A percentile compares a stretch with the other conserved stretches of the same genome.
Evolutionary conservation across 1,284 basidiomycete species (phyloP).

Genomic region (Sporisorium exsertum): DNA sequence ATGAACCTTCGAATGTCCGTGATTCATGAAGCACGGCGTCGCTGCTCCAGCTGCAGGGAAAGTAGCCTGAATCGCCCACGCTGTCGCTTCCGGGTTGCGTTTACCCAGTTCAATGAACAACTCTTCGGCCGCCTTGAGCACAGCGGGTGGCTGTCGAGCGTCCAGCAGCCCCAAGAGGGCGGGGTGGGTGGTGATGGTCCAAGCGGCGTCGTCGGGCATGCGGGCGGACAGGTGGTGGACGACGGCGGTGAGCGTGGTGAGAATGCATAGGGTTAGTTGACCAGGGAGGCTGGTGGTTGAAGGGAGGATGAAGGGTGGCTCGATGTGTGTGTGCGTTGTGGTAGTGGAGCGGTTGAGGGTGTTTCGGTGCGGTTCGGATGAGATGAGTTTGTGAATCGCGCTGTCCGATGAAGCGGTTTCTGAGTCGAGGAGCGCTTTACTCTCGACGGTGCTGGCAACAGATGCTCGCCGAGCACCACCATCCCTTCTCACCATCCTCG

Average conservation of each 20-base stretch:
- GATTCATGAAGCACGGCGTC: constrained; percentile 32
- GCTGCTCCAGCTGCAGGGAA: constrained; percentile 5
- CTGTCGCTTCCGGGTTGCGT: constrained; percentile 25
- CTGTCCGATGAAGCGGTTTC: background rate
- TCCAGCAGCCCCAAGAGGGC: constrained; percentile 24
- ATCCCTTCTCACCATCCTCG: constrained; percentile 1
- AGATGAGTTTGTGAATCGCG: constrained; percentile 6
- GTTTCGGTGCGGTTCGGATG: background rate
- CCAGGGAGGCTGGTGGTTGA: constrained; percentile 21
- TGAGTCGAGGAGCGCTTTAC: constrained; percentile 2
- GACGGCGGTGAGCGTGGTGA: constrained; percentile 22
- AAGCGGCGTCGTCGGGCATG: constrained; percentile 34
- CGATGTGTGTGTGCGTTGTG: constrained; percentile 5
- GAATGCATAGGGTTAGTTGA: constrained; percentile 32
- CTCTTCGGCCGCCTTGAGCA: constrained; percentile 15
- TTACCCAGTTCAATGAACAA: constrained; percentile 18
- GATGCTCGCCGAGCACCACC: background rate
- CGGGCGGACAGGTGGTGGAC: constrained; percentile 13
- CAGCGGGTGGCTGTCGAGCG: constrained; percentile 19
- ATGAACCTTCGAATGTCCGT: constrained; percentile 3
- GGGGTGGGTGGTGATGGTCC: constrained; percentile 33
- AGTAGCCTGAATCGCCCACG: constrained; percentile 17
- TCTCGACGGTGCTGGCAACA: background rate
- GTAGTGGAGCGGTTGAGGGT: background rate
- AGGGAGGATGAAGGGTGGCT: constrained; percentile 27